A percentile compares a stretch with the other conserved stretches of the same genome.
These are phyloP conservation scores for Chytriomyces hyalinus DNA, from an alignment of 192 early-diverging fungal genomes.

Conservation along the genomic window DNA sequence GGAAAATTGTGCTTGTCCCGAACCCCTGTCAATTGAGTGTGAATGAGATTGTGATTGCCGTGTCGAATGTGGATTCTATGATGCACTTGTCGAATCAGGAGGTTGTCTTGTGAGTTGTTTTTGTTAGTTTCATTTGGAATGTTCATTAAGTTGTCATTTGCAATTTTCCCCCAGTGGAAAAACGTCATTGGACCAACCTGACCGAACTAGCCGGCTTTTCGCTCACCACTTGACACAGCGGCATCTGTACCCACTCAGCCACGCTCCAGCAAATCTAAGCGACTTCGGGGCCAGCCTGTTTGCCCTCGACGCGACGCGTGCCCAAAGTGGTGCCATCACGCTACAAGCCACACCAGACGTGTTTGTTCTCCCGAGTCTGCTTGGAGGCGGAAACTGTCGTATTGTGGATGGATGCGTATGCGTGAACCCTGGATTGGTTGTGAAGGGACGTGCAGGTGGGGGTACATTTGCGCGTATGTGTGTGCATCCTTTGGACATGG, in stretches of 20 bases:
- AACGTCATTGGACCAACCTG: conserved; percentile 43
- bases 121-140: background rate
- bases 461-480: conserved; percentile 69
- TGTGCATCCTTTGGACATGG: conserved; percentile 67
- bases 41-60: conserved; percentile 82
- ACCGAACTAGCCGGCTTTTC: conserved; percentile 74
- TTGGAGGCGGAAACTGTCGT: conserved; percentile 72
- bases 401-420: conserved; percentile 76
- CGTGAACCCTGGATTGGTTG: conserved; percentile 82
- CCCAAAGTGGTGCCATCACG: conserved; percentile 47
- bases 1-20: conserved; percentile 49
- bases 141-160: no score
- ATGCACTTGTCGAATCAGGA: conserved; percentile 75
- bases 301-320: conserved; percentile 42
- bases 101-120: conserved; percentile 33
- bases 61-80: conserved; percentile 78
- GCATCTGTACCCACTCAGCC: conserved; percentile 85
- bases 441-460: conserved; percentile 74
- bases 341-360: conserved; percentile 81
- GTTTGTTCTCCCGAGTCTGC: conserved; percentile 74
- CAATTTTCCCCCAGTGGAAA: no score
- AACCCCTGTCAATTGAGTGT: conserved; percentile 86
- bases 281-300: conserved; percentile 36
- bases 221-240: conserved; percentile 82
- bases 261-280: conserved; percentile 25